Evolutionary conservation across 345 rosid genomes (phyloP), one percentile per base, ranked within the genome.

Genomic region (Linum lewisii): DNA sequence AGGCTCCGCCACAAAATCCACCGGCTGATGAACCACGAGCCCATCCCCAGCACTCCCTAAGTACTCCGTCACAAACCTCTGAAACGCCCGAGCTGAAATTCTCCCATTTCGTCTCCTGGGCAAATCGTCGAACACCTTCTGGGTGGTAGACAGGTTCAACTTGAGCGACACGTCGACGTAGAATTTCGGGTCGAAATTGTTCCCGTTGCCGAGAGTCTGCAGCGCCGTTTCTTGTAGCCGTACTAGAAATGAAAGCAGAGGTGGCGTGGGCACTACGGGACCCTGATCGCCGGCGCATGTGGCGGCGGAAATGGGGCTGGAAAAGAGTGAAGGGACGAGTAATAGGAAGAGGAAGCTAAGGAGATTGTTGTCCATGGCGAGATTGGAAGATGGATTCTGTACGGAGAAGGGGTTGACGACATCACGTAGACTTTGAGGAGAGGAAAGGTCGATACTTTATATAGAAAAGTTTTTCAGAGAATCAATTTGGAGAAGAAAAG

Each of bases 121-220:
- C 59, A 94, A 81, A 44, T 50, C 57, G 13, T 81, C 29, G 69
- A 88, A 93, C 25, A 80, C 89, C 6, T 66, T 59, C 58, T 78
- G 62, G 15, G 79, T 72, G 34, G 69, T 24, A 3, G 82, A 64
- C 52, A 89, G 83, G 63, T 72, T 24, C 54, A n/a, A 67, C 64
- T 73, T 81, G 57, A 90, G 76, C 14, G 96, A 74, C 51, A 90
- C 65, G 59, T 93, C 96, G 7, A 94, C 69, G 69, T 81, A 87
- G 52, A 24, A 24, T 66, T 94, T 94, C 2, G 88, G 88, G 58
- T 90, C 95, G 59, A 79, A 84, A 29, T 29, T 29, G 58, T 59
- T 18, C 18, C 54, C 42, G 6, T 69, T 61, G 0, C 86, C 81
- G 63, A 75, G 76, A 25, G 90, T 71, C 2, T 49, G 36, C 29